These are phyloP conservation scores for Neurospora africana DNA, from an alignment of 495 filamentous ascomycete genomes.

Conservation along the genomic window DNA sequence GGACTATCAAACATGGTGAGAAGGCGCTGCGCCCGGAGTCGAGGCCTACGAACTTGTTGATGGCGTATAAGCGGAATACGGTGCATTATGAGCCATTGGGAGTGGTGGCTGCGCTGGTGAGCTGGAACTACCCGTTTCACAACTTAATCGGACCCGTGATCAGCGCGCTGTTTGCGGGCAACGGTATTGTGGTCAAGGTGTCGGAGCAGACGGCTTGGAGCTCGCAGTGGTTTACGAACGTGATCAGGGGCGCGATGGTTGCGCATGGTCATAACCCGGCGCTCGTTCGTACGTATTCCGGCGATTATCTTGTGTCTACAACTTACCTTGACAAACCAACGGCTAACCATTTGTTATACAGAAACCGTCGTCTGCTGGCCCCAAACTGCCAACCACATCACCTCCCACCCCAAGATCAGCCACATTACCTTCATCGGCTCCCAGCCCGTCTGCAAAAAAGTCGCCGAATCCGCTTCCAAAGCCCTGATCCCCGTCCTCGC, in stretches of 20 bases:
- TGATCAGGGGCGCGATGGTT: conserved; percentile 64
- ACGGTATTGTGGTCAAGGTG: conserved; percentile 81
- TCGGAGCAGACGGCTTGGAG: conserved; percentile 93
- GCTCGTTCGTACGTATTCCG: conserved; percentile 44
- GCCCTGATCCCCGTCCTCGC: conserved; percentile 72
- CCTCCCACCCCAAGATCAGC: conserved; percentile 69
- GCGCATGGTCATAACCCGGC: conserved; percentile 77
- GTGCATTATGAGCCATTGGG: conserved; percentile 89
- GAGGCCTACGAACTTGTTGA: conserved; percentile 74
- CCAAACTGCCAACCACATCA: conserved; percentile 66
- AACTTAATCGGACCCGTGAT: conserved; percentile 90
- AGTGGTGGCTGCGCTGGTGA: conserved; percentile 83
- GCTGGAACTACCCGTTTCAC: conserved; percentile 96
- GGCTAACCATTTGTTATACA: not conserved
- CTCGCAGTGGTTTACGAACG: conserved; percentile 64
- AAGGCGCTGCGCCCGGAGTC: conserved; percentile 59
- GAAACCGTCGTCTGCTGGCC: conserved; percentile 81
- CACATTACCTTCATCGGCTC: conserved; percentile 99
- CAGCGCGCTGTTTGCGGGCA: conserved; percentile 83
- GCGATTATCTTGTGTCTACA: not conserved
- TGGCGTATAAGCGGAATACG: conserved; percentile 91
- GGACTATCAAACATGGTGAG: conserved; percentile 89
- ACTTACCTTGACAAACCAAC: not conserved
- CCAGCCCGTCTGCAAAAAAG: conserved; percentile 72
- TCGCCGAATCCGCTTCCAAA: conserved; percentile 77